Evolutionary conservation across 2,329 filamentous ascomycete genomes (phyloP).

Genomic region (Alternaria triticina): DNA sequence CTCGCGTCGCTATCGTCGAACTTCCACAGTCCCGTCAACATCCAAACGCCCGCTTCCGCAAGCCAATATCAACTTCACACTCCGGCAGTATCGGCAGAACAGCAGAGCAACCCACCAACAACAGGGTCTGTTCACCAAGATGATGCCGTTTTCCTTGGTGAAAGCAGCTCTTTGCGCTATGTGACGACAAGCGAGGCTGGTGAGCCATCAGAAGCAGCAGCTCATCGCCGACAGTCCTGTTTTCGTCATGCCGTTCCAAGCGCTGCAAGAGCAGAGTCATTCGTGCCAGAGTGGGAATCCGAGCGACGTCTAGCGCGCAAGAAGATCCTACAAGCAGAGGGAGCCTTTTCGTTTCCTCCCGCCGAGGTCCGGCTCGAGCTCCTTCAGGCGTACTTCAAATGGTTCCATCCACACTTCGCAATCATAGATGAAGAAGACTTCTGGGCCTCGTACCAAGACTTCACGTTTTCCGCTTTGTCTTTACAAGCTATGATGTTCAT

Average conservation of each 20-base stretch:
- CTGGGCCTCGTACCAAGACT: slow-evolving; percentile 48
- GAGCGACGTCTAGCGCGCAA: slow-evolving; percentile 44
- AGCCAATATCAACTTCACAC: slow-evolving; percentile 21
- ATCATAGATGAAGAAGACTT: slow-evolving; percentile 58
- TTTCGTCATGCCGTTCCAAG: slow-evolving; percentile 44
- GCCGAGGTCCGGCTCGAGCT: slow-evolving; percentile 52
- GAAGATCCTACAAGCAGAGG: slow-evolving; percentile 48
- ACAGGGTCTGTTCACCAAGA: slow-evolving; percentile 30
- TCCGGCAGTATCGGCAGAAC: slow-evolving; percentile 17
- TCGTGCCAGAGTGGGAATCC: slow-evolving; percentile 47
- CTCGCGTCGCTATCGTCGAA: slow-evolving; percentile 37
- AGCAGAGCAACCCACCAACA: slow-evolving; percentile 12
- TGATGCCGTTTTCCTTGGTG: slow-evolving; percentile 52
- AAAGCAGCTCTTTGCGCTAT: slow-evolving; percentile 58
- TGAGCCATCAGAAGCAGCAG: slow-evolving; percentile 40
- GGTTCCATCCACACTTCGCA: slow-evolving; percentile 65
- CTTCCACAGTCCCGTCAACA: slow-evolving; percentile 30
- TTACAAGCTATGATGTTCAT: slow-evolving; percentile 63
- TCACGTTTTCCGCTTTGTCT: slow-evolving; percentile 57
- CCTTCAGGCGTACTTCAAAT: slow-evolving; percentile 61
- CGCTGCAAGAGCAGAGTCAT: slow-evolving; percentile 42
- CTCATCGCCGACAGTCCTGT: slow-evolving; percentile 18
- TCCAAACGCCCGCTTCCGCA: slow-evolving; percentile 8
- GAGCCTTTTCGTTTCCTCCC: slow-evolving; percentile 56
- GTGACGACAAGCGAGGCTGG: slow-evolving; percentile 43